phyloP scores from a whole-genome alignment of 2,329 filamentous ascomycete species.

The Diatrype stigma region DNA sequence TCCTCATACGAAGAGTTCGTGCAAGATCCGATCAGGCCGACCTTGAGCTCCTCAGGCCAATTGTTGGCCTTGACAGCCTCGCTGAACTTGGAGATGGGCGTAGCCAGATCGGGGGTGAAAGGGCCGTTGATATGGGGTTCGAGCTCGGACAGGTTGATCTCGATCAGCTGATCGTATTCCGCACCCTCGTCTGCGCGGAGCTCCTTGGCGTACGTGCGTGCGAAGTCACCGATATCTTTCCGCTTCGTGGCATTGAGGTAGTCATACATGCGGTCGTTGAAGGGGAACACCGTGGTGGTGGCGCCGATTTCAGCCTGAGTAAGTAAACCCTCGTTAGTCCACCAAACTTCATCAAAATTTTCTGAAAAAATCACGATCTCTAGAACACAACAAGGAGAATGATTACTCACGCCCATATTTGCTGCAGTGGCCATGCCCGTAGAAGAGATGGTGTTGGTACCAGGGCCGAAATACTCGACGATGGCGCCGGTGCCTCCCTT shows the following conservation, averaged over 20 bases:
- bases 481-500: slow-evolving; percentile 96
- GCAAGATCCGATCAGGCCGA: slow-evolving; percentile 96
- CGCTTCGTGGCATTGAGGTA: slow-evolving; percentile 92
- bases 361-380: no score
- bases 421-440: slow-evolving; percentile 86
- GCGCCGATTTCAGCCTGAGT: slow-evolving; percentile 76
- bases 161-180: slow-evolving; percentile 93
- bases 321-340: no score
- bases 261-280: slow-evolving; percentile 97
- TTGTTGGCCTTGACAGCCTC: slow-evolving; percentile 89
- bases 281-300: slow-evolving; percentile 93
- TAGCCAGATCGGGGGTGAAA: slow-evolving; percentile 96
- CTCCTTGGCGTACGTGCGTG: slow-evolving; percentile 77
- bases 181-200: slow-evolving; percentile 84
- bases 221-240: slow-evolving; percentile 83
- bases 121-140: slow-evolving; percentile 99
- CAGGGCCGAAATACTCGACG: slow-evolving; percentile 70
- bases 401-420: slow-evolving; percentile 55
- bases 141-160: slow-evolving; percentile 90
- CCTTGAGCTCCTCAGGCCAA: slow-evolving; percentile 96
- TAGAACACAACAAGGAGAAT: background rate
- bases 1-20: slow-evolving; percentile 86
- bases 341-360: no score
- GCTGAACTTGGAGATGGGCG: slow-evolving; percentile 96
- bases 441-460: slow-evolving; percentile 67